Evolutionary conservation across 129 eudicot species (phyloP), one percentile per base, ranked within the genome.

Genomic region (Apium graveolens): DNA sequence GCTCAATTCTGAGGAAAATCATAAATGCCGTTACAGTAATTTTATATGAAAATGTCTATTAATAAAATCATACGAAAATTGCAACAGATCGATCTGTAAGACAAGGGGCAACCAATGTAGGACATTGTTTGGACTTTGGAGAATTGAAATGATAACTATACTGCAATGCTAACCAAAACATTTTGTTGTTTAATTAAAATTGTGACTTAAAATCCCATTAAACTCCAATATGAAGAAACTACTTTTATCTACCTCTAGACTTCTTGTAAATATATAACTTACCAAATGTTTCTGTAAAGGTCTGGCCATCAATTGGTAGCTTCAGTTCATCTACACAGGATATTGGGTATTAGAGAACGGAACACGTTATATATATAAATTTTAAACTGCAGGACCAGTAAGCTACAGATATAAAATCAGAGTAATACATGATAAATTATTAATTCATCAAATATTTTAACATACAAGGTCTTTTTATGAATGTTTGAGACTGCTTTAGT

Each of bases 281-380:
- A 93, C 98, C 98, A 87, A 85, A 89, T 79, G 86, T 53, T 84
- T 90, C 96, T 27, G 74, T 26, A 32, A 85, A 75, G 55, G 76
- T 69, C 73, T 84, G 88, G 38, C 91, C 87, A 46, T 91, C 92
- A 37, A 82, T 82, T 76, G 96, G 92, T 85, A 87, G 86, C 82
- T 82, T 90, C 83, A 85, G n/a, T 75, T 88, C 96, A 87, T 90
- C 98, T 83, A 76, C 85, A 84, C 57, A 26, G 26, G 48, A 48
- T 49, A 68, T 49, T 76, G 21, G 32, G 42, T 4, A 21, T 79
- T 53, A 49, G 16, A 46, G 72, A 66, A 66, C 2, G 29, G 8
- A 60, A 60, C 16, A 60, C 14, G 13, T 11, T 3, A 60, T 9
- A 10, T 9, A 2, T n/a, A n/a, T 60, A 2, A 60, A 60, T 57